phyloP scores from a whole-genome alignment of 2,329 filamentous ascomycete species.

The Ustulina deusta region DNA sequence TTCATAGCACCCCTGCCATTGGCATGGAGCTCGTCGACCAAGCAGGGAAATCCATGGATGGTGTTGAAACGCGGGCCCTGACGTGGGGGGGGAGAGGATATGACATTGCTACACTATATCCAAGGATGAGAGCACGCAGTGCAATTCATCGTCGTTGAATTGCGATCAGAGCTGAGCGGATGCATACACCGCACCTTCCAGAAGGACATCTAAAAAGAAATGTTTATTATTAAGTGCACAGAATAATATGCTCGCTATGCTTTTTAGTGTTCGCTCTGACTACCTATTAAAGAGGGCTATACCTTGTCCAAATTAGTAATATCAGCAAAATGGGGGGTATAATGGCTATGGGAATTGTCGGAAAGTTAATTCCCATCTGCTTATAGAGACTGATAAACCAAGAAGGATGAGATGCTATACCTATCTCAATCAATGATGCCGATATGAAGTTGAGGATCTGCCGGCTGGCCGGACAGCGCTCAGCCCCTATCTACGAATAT shows the following conservation, averaged over 20 bases:
- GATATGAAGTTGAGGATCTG: constrained; percentile 14
- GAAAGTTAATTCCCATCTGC: background rate
- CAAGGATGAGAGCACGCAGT: constrained; percentile 12
- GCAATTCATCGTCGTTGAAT: constrained; percentile 3
- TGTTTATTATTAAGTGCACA: background rate
- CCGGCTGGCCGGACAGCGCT: constrained; percentile 17
- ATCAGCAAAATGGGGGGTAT: constrained; percentile 15
- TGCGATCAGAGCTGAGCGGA: constrained; percentile 23
- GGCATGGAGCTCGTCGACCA: constrained; percentile 17
- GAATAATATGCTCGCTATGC: constrained; percentile 2
- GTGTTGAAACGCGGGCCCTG: constrained; percentile 31
- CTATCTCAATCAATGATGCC: constrained; percentile 2
- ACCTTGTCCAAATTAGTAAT: background rate
- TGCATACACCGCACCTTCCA: constrained; percentile 7
- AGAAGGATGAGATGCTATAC: constrained; percentile 4
- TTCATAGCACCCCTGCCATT: constrained; percentile 27
- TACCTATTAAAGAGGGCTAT: background rate
- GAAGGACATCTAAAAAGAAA: constrained; percentile 11
- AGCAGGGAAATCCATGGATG: constrained; percentile 24
- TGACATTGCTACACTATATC: constrained; percentile 18
- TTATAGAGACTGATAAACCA: background rate
- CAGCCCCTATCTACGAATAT: constrained; percentile 18
- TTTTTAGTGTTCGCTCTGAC: too few species aligned
- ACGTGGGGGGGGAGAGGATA: constrained; percentile 11
- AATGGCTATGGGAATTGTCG: background rate